Evolutionary conservation across 2,329 filamentous ascomycete species (phyloP).

Genomic region (Phaeophleospora eucalypticola): DNA sequence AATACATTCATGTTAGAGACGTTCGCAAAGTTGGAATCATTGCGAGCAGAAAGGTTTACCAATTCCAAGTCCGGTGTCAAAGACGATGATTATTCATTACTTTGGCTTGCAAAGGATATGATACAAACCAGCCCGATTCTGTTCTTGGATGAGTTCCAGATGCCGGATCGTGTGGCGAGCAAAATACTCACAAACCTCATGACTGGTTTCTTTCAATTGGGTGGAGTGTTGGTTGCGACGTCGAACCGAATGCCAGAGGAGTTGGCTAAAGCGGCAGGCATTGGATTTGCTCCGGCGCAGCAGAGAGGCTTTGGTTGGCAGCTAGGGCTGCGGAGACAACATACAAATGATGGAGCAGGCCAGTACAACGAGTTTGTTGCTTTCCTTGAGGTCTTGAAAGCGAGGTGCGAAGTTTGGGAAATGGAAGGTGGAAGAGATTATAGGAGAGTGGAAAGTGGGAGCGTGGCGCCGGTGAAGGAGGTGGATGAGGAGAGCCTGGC

Average conservation of each 20-base stretch:
- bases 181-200: slow-evolving; percentile 78
- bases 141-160: slow-evolving; percentile 79
- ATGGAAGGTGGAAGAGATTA: slow-evolving; percentile 73
- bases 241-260: slow-evolving; percentile 83
- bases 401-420: slow-evolving; percentile 77
- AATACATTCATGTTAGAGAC: slow-evolving; percentile 82
- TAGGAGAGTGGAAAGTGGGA: slow-evolving; percentile 53
- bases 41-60: slow-evolving; percentile 44
- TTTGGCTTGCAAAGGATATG: slow-evolving; percentile 72
- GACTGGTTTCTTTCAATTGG: slow-evolving; percentile 75
- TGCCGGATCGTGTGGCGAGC: slow-evolving; percentile 71
- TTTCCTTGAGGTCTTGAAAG: slow-evolving; percentile 72
- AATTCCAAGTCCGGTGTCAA: slow-evolving; percentile 6
- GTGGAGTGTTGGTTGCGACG: slow-evolving; percentile 73
- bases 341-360: slow-evolving; percentile 42
- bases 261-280: slow-evolving; percentile 67
- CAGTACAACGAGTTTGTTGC: slow-evolving; percentile 68
- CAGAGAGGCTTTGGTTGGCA: slow-evolving; percentile 43
- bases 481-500: slow-evolving; percentile 20
- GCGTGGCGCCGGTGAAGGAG: slow-evolving; percentile 19
- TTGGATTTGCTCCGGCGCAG: slow-evolving; percentile 58
- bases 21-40: slow-evolving; percentile 65
- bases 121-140: slow-evolving; percentile 70
- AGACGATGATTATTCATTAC: slow-evolving; percentile 61
- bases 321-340: slow-evolving; percentile 33